Evolutionary conservation across 2,329 filamentous ascomycete species (phyloP).

Genomic region (Ascomycota sp.): DNA sequence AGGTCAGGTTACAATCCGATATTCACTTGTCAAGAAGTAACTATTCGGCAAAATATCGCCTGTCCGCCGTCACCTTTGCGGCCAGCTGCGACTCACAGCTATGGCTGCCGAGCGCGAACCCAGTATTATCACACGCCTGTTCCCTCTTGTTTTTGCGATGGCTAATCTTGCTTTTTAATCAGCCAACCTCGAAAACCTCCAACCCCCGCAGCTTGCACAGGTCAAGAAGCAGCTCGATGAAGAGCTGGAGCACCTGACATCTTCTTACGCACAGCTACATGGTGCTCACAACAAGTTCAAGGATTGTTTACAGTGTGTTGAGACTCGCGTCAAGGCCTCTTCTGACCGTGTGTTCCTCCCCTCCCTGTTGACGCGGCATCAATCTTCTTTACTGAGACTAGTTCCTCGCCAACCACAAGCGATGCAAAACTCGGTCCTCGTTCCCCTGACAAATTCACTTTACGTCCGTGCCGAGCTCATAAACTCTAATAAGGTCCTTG

Average conservation of each 20-base stretch:
- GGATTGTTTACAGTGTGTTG: slow-evolving; percentile 68
- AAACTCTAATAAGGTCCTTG: too few species aligned
- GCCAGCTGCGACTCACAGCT: too few species aligned
- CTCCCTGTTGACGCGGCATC: too few species aligned
- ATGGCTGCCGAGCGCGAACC: too few species aligned
- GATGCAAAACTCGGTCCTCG: slow-evolving; percentile 43
- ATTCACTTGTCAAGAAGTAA: too few species aligned
- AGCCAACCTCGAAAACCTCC: slow-evolving; percentile 55
- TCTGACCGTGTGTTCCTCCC: slow-evolving; percentile 9
- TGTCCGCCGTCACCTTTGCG: too few species aligned
- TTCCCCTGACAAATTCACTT: slow-evolving; percentile 86
- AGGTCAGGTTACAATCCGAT: too few species aligned
- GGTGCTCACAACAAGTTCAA: slow-evolving; percentile 80
- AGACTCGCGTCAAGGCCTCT: slow-evolving; percentile 16
- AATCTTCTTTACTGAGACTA: too few species aligned
- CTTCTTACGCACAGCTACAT: slow-evolving; percentile 76
- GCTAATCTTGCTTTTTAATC: too few species aligned
- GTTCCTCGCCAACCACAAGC: neutral
- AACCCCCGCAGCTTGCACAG: slow-evolving; percentile 65
- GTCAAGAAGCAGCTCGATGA: slow-evolving; percentile 94
- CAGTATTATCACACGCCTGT: too few species aligned
- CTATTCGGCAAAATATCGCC: too few species aligned
- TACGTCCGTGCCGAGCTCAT: slow-evolving; percentile 76
- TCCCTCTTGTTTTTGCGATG: too few species aligned
- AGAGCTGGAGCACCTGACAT: slow-evolving; percentile 84